Percentiles rank a stretch among this genome's conserved stretches.
These are phyloP conservation scores for Phytophthora rubi DNA, from an alignment of 352 stramenopile genomes.

Conservation along the genomic window DNA sequence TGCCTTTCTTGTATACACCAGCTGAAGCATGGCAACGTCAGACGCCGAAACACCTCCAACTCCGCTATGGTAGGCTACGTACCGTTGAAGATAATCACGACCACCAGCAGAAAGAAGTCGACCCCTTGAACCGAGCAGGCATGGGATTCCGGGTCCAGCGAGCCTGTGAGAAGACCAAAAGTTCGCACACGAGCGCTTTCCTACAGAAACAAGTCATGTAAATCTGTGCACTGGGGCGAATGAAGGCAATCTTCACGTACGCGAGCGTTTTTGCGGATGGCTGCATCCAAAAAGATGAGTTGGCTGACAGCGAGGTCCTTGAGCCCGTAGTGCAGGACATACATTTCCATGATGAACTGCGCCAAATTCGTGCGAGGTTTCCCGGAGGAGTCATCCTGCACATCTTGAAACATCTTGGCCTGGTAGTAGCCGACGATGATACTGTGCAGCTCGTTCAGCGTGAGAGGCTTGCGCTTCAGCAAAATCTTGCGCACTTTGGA, in stretches of 20 bases:
- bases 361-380: constrained; percentile 63
- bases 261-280: constrained; percentile 67
- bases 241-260: constrained; percentile 25
- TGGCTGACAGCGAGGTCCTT: constrained; percentile 84
- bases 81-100: constrained; percentile 84
- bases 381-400: constrained; percentile 68
- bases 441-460: constrained; percentile 69
- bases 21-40: constrained; percentile 35
- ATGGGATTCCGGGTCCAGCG: constrained; percentile 76
- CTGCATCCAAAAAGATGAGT: constrained; percentile 78
- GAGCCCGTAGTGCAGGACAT: constrained; percentile 80
- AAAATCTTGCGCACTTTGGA: constrained; percentile 82
- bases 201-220: constrained; percentile 22
- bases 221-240: not conserved
- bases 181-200: constrained; percentile 73
- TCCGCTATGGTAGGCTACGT: constrained; percentile 9
- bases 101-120: constrained; percentile 80
- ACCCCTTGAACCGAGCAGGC: constrained; percentile 76
- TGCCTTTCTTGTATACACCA: constrained; percentile 70
- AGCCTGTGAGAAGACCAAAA: constrained; percentile 75
- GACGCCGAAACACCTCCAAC: not conserved
- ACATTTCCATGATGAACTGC: constrained; percentile 89
- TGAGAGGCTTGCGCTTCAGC: constrained; percentile 74
- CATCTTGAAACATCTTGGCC: constrained; percentile 83
- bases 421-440: constrained; percentile 85